Evolutionary conservation across 768 basidiomycete genomes (phyloP).

Genomic region (Imleria badia): DNA sequence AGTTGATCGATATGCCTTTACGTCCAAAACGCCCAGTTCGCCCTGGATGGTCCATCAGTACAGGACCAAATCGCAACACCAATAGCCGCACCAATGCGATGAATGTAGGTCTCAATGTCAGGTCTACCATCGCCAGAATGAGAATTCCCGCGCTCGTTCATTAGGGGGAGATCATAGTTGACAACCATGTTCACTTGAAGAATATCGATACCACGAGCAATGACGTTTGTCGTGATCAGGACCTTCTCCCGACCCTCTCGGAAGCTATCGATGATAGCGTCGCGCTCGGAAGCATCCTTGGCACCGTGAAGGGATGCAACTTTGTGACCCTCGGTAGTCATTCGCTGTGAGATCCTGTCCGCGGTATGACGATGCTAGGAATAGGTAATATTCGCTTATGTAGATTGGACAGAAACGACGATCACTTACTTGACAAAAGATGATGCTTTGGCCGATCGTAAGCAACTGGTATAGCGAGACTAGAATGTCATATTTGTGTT

Average conservation of each 20-base stretch:
- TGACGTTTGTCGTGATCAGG: conserved; percentile 97
- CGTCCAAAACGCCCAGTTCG: conserved; percentile 98
- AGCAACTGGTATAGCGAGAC: conserved; percentile 86
- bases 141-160: conserved; percentile 61
- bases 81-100: conserved; percentile 79
- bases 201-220: conserved; percentile 97
- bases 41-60: conserved; percentile 47
- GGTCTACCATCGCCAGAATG: conserved; percentile 56
- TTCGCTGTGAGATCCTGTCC: conserved; percentile 86
- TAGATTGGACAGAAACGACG: neutral
- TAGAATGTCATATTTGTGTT: conserved; percentile 94
- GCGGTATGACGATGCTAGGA: conserved; percentile 84
- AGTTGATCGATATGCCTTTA: conserved; percentile 96
- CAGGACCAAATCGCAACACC: neutral
- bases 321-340: conserved; percentile 92
- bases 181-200: conserved; percentile 99
- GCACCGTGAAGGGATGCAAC: conserved; percentile 95
- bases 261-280: conserved; percentile 91
- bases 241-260: conserved; percentile 96
- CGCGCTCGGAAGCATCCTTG: conserved; percentile 87
- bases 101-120: conserved; percentile 96
- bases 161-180: conserved; percentile 92
- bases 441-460: conserved; percentile 97
- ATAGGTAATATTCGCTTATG: neutral
- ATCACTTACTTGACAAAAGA: conserved; percentile 84